A percentile compares a stretch with the other conserved stretches of the same genome.
phyloP scores from a whole-genome alignment of 2,329 filamentous ascomycete species.

The Chrysoporthe puriensis region DNA sequence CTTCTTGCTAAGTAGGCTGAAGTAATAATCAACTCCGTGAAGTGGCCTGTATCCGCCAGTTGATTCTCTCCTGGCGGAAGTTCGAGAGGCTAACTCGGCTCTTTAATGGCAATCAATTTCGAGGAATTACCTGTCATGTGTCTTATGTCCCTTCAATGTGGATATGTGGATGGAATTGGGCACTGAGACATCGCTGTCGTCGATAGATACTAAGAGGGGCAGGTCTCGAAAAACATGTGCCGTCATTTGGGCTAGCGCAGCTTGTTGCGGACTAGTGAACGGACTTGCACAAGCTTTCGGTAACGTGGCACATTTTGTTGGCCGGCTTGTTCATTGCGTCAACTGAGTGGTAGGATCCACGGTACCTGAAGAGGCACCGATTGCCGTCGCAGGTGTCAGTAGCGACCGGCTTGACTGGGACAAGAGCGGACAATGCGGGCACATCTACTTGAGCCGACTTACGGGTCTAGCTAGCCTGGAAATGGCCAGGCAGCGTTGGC shows the following conservation, averaged over 20 bases:
- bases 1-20: no score
- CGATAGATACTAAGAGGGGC: background rate
- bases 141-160: no score
- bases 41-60: no score
- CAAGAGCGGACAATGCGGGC: background rate
- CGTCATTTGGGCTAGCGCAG: conserved; percentile 11
- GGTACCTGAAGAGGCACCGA: conserved; percentile 4
- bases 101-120: no score
- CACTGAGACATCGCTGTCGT: no score
- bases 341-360: background rate
- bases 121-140: no score
- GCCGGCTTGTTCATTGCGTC: conserved; percentile 25
- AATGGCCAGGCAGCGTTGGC: no score
- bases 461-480: no score
- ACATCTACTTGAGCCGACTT: background rate
- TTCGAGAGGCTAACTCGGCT: no score
- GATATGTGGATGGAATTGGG: no score
- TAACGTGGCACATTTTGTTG: conserved; percentile 28
- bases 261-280: conserved; percentile 23
- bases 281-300: conserved; percentile 14
- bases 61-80: no score
- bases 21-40: no score
- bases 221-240: conserved; percentile 8
- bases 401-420: conserved; percentile 15
- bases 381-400: conserved; percentile 21